Evolutionary conservation across 306 rosid species (phyloP), one percentile per base, ranked within the genome.

Genomic region (Rosa multiflora): DNA sequence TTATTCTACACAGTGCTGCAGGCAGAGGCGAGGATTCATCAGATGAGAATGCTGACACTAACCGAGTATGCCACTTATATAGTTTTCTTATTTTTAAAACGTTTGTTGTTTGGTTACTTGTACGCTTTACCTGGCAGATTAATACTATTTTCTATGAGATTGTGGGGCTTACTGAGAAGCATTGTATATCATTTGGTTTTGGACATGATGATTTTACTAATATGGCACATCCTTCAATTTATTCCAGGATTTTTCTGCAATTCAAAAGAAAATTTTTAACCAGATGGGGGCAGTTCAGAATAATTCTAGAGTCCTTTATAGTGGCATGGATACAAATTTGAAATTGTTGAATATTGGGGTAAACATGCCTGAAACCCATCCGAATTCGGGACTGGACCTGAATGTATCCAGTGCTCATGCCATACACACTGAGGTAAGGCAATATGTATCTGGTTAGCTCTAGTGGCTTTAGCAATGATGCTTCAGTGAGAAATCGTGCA

Each of bases 31-130:
- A 74, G 78, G 88, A 66, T 82, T 79, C 82, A 18, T 58, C 73
- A 6, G 83, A 79, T 82, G 82, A 80, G 71, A 76, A 74, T 53
- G 81, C 40, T 80, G 64, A 46, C 66, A n/a, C 64, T 8, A 72
- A 72, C 56, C 81, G 55, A 74, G 96, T 91, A 83, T 43, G 91
- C 62, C 20, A 53, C 59, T 73, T 53, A 9, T 18, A 68, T 75
- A 75, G 46, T 6, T 2, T 9, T 62, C 49, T 42, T 32, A 6
- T 44, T 39, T 26, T 13, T 12, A 73, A 55, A 6, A 5, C 0
- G 10, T 11, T 73, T 51, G 4, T 61, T 23, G 15, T 63, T 35
- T 51, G 9, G 39, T 37, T 73, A 37, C 51, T 20, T 46, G 37
- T 73, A 37, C 5, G 51, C 8, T 2, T 10, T 79, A 21, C 44